Base-by-base conservation (phyloP, 2,329 filamentous ascomycete genomes). In the Dryadomyces sulphureus region DNA sequence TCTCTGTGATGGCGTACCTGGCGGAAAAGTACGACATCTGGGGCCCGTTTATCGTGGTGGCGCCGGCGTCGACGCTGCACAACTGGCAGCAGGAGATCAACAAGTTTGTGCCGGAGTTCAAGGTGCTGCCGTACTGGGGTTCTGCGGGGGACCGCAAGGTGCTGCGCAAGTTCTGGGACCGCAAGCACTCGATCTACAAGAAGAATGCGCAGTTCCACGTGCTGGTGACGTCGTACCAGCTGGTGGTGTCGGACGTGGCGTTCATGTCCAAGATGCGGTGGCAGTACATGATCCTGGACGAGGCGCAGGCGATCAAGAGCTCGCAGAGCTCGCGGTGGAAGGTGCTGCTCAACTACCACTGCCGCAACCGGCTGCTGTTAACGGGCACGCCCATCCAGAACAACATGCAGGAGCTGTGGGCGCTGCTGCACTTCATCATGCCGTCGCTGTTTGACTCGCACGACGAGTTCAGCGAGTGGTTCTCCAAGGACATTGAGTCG, bases 271-370 rank as follows among this genome's bases (percentile, higher is more conserved):
- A 96, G 70, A 92, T 98, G 73, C 84, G 84, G 56, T 98, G 92
- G 92, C 92, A 96, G 66, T 96, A 98, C 69, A 98, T 98, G 92
- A 95, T 98, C 62, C 76, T 98, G 36, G 92, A 98, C 56, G 92
- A 98, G 64, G 92, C 92, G 2, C 92, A 98, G 61, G 92, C 92
- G 54, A 96, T 98, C 77, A 98, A 98, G 70, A 95, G 89, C 51
- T 95, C 92, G 1, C 79, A 85, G 57, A 95, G 88, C 68, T 94
- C 89, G 16, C 79, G 92, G 59, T 98, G 92, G 92, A 98, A 96
- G 74, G 89, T 84, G 54, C 65, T 98, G 53, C 72, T 98, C 41
- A 84, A 83, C 43, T 96, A 96, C 72, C 85, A 93, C 61, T 96
- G 90, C 66, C 84, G 92, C 50, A 98, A 96, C 64, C 79, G 92